Base-by-base conservation (phyloP, 805 yeast species). In the Pichia phayaonensis region DNA sequence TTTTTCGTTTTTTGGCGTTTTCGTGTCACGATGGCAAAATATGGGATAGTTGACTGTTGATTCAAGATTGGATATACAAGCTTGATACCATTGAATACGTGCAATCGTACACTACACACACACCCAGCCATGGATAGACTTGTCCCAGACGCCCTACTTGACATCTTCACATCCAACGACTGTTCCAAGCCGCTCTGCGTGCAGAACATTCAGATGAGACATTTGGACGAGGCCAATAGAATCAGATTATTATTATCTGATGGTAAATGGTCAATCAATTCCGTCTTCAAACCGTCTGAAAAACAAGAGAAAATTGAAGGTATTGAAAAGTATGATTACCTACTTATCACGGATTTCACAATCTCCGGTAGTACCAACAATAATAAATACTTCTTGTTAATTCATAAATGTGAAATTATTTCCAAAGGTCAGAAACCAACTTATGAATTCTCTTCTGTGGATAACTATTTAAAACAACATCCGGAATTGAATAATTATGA, bases 391-490 rank as follows among this genome's bases (percentile, higher is more conserved):
- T 66, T 63, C 40, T 42, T 66, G 12, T 60, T 66, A 12, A 55
- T 66, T 40, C 62, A 63, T 24, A 51, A 56, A 8, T 63, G 62
- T 5, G 59, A 57, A 36, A 63, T 60, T 21, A 74, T 36, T 52
- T 71, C 50, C 54, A 75, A 60, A 65, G 69, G 56, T 63, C 73
- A 62, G 44, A 55, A 58, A 15, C 18, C 34, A 20, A 39, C 24
- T 5, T 49, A 51, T 26, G 39, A 46, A 39, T 59, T 54, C 29
- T 54, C 50, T 24, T 57, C 53, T 43, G 43, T 83, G 40, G 89
- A 83, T 61, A 75, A 74, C 21, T 83, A 83, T 61, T 78, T 80
- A 56, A 72, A 68, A 39, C 71, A 69, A 16, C 81, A 84, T 63
- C 85, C 86, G 4, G 76, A 75, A 38, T 82, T 79, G 59, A 79